Evolutionary conservation across 2,329 filamentous ascomycete species (phyloP).

Genomic region (Trichoderma sp.): DNA sequence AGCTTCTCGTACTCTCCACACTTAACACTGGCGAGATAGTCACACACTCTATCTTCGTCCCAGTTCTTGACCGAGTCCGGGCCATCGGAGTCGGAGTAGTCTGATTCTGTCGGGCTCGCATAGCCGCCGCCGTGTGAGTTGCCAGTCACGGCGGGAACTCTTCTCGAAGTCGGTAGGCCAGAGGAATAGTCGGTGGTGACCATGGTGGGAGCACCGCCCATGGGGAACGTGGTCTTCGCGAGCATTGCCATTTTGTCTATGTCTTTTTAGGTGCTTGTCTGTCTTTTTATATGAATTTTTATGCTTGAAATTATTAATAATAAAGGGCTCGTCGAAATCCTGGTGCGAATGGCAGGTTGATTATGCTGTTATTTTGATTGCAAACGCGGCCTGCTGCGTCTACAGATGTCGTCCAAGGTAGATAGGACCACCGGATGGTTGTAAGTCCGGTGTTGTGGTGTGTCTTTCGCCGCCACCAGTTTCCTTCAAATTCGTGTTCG

Average conservation of each 20-base stretch:
- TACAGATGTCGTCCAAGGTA: neutral
- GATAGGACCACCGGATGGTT: neutral
- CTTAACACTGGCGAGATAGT: constrained; percentile 89
- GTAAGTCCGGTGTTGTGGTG: constrained; percentile 1
- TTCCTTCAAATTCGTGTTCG: neutral
- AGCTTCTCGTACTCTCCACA: constrained; percentile 92
- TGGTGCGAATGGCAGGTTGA: neutral
- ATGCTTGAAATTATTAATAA: neutral
- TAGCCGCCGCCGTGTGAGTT: constrained; percentile 58
- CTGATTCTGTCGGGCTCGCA: constrained; percentile 85
- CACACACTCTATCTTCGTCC: constrained; percentile 89
- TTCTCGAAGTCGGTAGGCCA: constrained; percentile 55
- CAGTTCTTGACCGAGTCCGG: constrained; percentile 79
- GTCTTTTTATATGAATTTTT: neutral
- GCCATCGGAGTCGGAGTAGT: constrained; percentile 83
- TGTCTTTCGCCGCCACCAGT: neutral
- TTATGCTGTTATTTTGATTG: neutral
- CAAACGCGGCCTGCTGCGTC: constrained; percentile 19
- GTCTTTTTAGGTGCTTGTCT: neutral
- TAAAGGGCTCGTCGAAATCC: neutral
- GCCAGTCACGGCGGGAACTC: constrained; percentile 54
- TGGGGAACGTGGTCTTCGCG: constrained; percentile 71
- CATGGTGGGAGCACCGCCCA: constrained; percentile 53
- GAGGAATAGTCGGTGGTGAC: constrained; percentile 52
- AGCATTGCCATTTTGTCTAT: constrained; percentile 67